Evolutionary conservation across 768 basidiomycete genomes (phyloP).

Genomic region (Trametes coccinea): DNA sequence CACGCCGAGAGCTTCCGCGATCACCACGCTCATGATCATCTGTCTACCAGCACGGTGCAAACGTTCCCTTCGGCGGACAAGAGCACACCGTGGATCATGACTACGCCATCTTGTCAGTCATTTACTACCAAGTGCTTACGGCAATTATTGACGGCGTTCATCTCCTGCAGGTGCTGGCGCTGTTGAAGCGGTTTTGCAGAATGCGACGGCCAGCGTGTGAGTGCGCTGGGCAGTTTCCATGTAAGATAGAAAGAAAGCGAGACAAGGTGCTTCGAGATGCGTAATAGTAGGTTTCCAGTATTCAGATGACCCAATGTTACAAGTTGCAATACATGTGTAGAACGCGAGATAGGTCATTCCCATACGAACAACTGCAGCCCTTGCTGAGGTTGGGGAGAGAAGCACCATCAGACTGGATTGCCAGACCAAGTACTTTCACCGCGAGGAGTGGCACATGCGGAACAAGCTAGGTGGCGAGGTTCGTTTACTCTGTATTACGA

Average conservation of each 20-base stretch:
- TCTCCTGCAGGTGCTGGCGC: slow-evolving; percentile 40
- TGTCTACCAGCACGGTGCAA: slow-evolving; percentile 39
- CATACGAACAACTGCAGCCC: not conserved
- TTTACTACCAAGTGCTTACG: not conserved
- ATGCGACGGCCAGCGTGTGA: too few relatives aligned
- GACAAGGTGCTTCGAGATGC: too few relatives aligned
- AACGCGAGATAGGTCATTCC: too few relatives aligned
- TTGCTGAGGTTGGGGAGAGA: not conserved
- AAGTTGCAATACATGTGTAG: not conserved
- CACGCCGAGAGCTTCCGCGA: too few relatives aligned
- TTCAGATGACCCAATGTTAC: not conserved
- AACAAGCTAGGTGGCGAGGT: slow-evolving; percentile 55
- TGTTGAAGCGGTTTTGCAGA: not conserved
- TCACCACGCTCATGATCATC: too few relatives aligned
- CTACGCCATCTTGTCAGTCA: slow-evolving; percentile 47
- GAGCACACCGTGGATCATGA: slow-evolving; percentile 41
- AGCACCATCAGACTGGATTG: not conserved
- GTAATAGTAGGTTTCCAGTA: not conserved
- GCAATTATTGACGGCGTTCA: not conserved
- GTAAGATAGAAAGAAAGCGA: too few relatives aligned
- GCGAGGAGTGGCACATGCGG: slow-evolving; percentile 57
- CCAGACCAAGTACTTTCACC: slow-evolving; percentile 38
- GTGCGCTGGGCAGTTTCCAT: too few relatives aligned
- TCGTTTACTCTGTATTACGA: slow-evolving; percentile 48
- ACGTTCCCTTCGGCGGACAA: slow-evolving; percentile 40